These are phyloP conservation scores for Citeromyces nyonsensis DNA, from an alignment of 805 yeast genomes.

Conservation along the genomic window DNA sequence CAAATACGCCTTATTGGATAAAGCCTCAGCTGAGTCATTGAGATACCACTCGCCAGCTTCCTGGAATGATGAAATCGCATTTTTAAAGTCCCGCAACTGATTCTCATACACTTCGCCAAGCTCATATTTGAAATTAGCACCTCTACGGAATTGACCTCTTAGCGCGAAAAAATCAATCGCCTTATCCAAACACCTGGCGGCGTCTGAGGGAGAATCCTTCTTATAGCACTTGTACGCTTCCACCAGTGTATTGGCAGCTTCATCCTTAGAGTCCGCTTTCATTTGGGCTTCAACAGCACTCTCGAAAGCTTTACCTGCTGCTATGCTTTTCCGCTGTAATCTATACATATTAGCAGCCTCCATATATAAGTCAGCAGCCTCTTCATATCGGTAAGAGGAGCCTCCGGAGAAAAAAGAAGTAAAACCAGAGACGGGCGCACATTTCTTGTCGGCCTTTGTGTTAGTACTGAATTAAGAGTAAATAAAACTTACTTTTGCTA, in stretches of 20 bases:
- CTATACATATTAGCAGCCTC: constrained; percentile 92
- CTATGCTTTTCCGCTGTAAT: constrained; percentile 50
- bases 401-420: constrained; percentile 55
- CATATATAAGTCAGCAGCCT: constrained; percentile 78
- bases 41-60: constrained; percentile 94
- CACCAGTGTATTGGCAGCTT: constrained; percentile 77
- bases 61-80: constrained; percentile 69
- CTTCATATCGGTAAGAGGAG: constrained; percentile 56
- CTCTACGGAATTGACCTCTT: constrained; percentile 91
- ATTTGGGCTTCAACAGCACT: constrained; percentile 74
- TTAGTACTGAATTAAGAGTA: constrained; percentile 1
- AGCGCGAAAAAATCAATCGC: constrained; percentile 78
- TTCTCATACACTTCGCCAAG: constrained; percentile 77
- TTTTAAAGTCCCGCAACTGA: constrained; percentile 46
- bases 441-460: constrained; percentile 51
- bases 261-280: constrained; percentile 67
- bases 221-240: constrained; percentile 86
- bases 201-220: constrained; percentile 55
- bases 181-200: constrained; percentile 58
- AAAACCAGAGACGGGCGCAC: constrained; percentile 56
- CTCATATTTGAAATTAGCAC: constrained; percentile 88
- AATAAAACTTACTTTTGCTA: constrained; percentile 14
- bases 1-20: constrained; percentile 75
- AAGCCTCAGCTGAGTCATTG: constrained; percentile 85
- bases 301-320: constrained; percentile 75